Base-by-base conservation (phyloP, 1,139 yeast species). In the Yamadazyma oceani region DNA sequence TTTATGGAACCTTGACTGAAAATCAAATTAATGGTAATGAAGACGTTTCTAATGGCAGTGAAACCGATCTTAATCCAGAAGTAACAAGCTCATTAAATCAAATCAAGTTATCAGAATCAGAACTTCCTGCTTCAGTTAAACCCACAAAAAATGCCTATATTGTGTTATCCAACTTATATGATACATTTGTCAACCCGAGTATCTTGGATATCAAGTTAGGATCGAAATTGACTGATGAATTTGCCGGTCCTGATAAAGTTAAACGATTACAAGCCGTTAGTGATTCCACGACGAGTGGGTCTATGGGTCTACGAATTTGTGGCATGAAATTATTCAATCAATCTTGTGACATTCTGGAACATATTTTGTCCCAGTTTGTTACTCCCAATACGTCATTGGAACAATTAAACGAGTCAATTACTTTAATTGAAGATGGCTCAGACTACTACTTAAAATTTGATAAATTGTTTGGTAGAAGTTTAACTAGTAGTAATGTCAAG, bases 171-270 rank as follows among this genome's bases (percentile, higher is more conserved):
- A 92, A 90, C 56, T 58, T 83, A 4, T 66, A 84, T 35, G 58
- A 74, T 41, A 87, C 87, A 1, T 86, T 71, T 53, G 55, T 42
- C 3, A 62, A 66, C 35, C 97, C 98, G 0, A 77, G 85, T 41
- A 73, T 92, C 2, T 54, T 90, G 45, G 98, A 92, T 55, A 77
- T 90, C 37, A 92, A 92, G 55, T 67, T 92, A 5, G 98, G 98
- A 0, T 61, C 79, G 4, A 55, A 71, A 11, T 62, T 92, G 25
- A 80, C 85, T 50, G 97, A 90, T 59, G 70, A 69, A 3, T 60
- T 64, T 4, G 78, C 87, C 0, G 38, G 70, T 1, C 59, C 52
- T 0, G 95, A 80, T 24, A 92, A 92, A 53, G 68, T 64, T 13
- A 63, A 62, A 31, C 57, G 97, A 30, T 62, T 92, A 50, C 66